These are phyloP conservation scores for Xylariaceae sp. DNA, from an alignment of 2,329 filamentous ascomycete genomes.

Conservation along the genomic window DNA sequence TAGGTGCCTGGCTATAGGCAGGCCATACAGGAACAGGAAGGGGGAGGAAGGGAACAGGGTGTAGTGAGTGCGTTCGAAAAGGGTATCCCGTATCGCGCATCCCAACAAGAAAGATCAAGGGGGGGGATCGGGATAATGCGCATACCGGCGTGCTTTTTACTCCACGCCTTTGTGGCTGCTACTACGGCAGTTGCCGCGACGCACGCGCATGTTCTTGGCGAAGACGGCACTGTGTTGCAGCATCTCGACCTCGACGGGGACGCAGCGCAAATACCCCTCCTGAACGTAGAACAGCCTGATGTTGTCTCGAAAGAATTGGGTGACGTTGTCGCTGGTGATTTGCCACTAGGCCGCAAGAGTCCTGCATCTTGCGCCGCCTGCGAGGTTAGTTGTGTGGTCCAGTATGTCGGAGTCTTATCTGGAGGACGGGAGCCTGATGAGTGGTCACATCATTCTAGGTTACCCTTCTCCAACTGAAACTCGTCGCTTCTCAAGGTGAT, in stretches of 20 bases:
- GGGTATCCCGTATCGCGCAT: conserved; percentile 1
- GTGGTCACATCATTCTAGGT: conserved; percentile 13
- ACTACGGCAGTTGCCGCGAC: too few species aligned
- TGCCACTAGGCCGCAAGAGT: too few species aligned
- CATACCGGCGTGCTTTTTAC: too few species aligned
- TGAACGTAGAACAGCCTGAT: not conserved
- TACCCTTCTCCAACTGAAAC: conserved; percentile 22
- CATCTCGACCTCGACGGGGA: conserved; percentile 1
- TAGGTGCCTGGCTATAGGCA: too few species aligned
- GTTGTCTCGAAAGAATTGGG: conserved; percentile 1
- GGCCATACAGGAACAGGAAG: not conserved
- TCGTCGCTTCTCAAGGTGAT: conserved; percentile 22
- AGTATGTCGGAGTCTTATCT: not conserved
- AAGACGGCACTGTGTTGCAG: too few species aligned
- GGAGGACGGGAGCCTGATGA: not conserved
- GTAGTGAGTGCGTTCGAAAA: not conserved
- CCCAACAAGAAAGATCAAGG: not conserved
- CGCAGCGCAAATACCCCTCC: conserved; percentile 11
- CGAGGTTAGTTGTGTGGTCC: conserved; percentile 25
- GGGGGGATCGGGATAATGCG: conserved; percentile 6
- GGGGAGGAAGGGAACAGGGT: not conserved
- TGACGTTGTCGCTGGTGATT: conserved; percentile 10
- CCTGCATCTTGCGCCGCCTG: conserved; percentile 25
- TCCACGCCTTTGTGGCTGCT: too few species aligned
- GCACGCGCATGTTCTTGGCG: not conserved